Percentiles rank a stretch among this genome's conserved stretches.
Evolutionary conservation across 1,139 yeast genomes (phyloP).

Genomic region (Hyphopichia burtonii): DNA sequence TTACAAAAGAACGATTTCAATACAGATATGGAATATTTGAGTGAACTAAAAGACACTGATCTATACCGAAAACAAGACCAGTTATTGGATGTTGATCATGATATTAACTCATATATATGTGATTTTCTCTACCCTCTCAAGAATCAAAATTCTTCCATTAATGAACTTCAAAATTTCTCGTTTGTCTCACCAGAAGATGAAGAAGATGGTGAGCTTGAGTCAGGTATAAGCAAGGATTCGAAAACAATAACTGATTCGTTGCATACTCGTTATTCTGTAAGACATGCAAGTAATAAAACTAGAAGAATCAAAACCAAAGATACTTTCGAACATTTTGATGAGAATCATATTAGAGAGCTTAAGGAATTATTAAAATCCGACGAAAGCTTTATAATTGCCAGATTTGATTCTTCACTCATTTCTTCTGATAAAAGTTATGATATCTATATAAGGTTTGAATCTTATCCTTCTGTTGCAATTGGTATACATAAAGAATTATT

Average conservation of each 20-base stretch:
- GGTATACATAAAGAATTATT: conserved; percentile 34
- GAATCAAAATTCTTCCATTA: neutral
- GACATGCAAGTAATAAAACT: conserved; percentile 13
- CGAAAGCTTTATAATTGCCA: conserved; percentile 10
- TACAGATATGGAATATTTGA: conserved; percentile 49
- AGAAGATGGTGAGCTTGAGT: conserved; percentile 1
- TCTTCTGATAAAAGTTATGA: conserved; percentile 19
- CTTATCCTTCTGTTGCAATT: conserved; percentile 18
- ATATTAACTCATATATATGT: conserved; percentile 21
- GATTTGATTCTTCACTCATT: conserved; percentile 5
- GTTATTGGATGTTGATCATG: conserved; percentile 22
- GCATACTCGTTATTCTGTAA: conserved; percentile 11
- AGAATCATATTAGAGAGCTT: conserved; percentile 7
- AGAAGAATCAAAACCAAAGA: conserved; percentile 13
- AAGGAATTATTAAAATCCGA: conserved; percentile 14
- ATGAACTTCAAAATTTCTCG: conserved; percentile 1
- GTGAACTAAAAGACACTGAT: conserved; percentile 36
- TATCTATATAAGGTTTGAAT: conserved; percentile 19
- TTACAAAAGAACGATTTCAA: conserved; percentile 43
- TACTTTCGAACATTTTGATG: conserved; percentile 17
- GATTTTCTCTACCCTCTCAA: conserved; percentile 25
- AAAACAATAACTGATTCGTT: conserved; percentile 15
- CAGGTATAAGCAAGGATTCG: neutral
- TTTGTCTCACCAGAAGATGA: conserved; percentile 8
- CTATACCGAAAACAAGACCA: conserved; percentile 35